Conservation (phyloP, 2,329 filamentous ascomycete species). For the Aureobasidium subglaciale region DNA sequence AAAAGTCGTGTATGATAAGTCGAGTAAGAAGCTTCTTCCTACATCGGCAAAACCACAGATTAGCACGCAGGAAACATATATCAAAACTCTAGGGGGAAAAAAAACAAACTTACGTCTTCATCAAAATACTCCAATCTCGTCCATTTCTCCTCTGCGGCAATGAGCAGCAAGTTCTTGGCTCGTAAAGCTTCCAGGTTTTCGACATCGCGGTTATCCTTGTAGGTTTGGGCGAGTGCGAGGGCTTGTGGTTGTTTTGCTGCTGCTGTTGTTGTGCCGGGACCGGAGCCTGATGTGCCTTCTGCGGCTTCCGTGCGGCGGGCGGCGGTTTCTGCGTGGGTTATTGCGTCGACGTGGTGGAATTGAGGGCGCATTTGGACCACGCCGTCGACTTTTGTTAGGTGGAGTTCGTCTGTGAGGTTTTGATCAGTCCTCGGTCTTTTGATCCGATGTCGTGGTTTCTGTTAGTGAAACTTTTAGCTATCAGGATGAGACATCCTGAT, state of each 20-base stretch:
- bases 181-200: constrained; percentile 58
- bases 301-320: constrained; percentile 37
- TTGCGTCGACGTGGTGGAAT: constrained; percentile 85
- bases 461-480: too few relatives aligned
- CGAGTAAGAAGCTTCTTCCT: constrained; percentile 63
- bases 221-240: constrained; percentile 21
- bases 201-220: constrained; percentile 45
- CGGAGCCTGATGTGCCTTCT: constrained; percentile 36
- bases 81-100: neutral
- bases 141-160: constrained; percentile 80
- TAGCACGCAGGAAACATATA: too few relatives aligned
- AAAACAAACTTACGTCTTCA: too few relatives aligned
- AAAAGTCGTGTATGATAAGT: constrained; percentile 69
- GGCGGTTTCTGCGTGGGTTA: constrained; percentile 49
- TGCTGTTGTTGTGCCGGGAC: constrained; percentile 29
- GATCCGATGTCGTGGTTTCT: too few relatives aligned
- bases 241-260: constrained; percentile 17
- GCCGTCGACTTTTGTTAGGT: constrained; percentile 75
- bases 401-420: constrained; percentile 55
- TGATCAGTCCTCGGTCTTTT: neutral
- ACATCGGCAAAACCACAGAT: neutral
- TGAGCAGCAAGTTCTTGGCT: constrained; percentile 66
- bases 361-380: constrained; percentile 86
- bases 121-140: constrained; percentile 70
- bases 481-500: too few relatives aligned